Evolutionary conservation across 2,329 filamentous ascomycete species (phyloP).

Genomic region (Mycogone perniciosa): DNA sequence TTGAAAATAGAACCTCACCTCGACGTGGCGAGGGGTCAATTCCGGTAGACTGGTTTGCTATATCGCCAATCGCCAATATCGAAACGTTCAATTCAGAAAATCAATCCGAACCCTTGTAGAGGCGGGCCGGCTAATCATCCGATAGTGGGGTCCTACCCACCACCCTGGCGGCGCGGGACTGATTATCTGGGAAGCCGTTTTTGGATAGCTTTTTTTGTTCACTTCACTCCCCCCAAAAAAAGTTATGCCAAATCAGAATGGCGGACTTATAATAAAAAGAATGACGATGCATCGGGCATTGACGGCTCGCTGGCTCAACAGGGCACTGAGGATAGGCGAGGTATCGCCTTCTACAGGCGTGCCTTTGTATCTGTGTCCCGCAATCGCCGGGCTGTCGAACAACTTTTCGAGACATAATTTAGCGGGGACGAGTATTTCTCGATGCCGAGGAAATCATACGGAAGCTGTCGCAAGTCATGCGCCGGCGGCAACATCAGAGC

Average conservation of each 20-base stretch:
- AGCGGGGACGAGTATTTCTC: slow-evolving; percentile 1
- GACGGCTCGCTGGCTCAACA: slow-evolving; percentile 36
- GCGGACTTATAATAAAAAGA: background rate
- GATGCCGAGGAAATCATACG: slow-evolving; percentile 23
- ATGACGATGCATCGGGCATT: slow-evolving; percentile 38
- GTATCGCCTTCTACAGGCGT: slow-evolving; percentile 31
- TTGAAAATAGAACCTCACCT: slow-evolving; percentile 15
- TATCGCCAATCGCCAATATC: background rate
- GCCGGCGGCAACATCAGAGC: background rate
- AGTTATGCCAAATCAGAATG: background rate
- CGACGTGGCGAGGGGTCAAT: slow-evolving; percentile 7
- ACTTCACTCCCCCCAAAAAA: background rate
- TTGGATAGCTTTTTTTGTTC: background rate
- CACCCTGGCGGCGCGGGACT: slow-evolving; percentile 3
- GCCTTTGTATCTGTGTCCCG: slow-evolving; percentile 44
- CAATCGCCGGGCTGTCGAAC: slow-evolving; percentile 24
- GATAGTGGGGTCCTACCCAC: slow-evolving; percentile 10
- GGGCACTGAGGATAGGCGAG: slow-evolving; percentile 38
- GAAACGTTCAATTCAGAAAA: slow-evolving; percentile 19
- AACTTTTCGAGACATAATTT: slow-evolving; percentile 8
- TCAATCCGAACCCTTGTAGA: slow-evolving; percentile 18
- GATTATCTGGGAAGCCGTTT: slow-evolving; percentile 1
- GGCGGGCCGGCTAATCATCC: slow-evolving; percentile 22
- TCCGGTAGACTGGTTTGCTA: slow-evolving; percentile 3
- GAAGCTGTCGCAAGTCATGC: slow-evolving; percentile 13